Evolutionary conservation across 768 basidiomycete genomes (phyloP).

Genomic region (Obba rivulosa): DNA sequence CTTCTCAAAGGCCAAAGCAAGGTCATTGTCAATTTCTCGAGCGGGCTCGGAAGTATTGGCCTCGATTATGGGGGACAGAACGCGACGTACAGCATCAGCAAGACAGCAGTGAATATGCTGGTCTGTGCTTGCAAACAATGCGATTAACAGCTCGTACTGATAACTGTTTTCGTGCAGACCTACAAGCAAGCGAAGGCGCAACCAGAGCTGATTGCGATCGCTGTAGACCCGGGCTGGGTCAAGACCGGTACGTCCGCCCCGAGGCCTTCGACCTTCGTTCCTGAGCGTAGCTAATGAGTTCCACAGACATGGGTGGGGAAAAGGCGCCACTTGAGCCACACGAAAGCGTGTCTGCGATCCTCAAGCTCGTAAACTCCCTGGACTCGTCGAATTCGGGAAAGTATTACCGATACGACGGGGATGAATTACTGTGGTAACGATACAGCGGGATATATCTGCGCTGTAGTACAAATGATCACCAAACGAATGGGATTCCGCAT

Average conservation of each 20-base stretch:
- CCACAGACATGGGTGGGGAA: conserved; percentile 30
- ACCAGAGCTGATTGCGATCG: conserved; percentile 27
- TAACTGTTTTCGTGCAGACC: conserved; percentile 23
- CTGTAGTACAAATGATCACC: too few species aligned
- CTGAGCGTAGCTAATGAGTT: neutral
- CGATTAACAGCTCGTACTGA: too few species aligned
- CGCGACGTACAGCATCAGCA: conserved; percentile 32
- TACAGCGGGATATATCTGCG: too few species aligned
- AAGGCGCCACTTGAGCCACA: conserved; percentile 24
- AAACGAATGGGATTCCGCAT: too few species aligned
- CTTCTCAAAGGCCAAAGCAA: conserved; percentile 27
- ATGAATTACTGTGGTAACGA: conserved; percentile 27
- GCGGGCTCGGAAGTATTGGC: conserved; percentile 29
- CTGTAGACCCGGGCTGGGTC: conserved; percentile 35
- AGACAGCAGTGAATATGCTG: conserved; percentile 36
- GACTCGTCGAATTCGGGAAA: conserved; percentile 25
- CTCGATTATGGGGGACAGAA: conserved; percentile 21
- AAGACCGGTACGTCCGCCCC: conserved; percentile 26
- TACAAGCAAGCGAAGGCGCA: conserved; percentile 32
- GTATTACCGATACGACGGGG: conserved; percentile 27
- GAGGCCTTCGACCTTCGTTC: neutral
- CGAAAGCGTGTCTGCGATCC: conserved; percentile 24
- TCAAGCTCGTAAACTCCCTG: conserved; percentile 22
- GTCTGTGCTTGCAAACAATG: conserved; percentile 16
- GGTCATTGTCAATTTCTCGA: conserved; percentile 30